Evolutionary conservation across 2,329 filamentous ascomycete genomes (phyloP).

Genomic region (Arthrocladium fulminans): DNA sequence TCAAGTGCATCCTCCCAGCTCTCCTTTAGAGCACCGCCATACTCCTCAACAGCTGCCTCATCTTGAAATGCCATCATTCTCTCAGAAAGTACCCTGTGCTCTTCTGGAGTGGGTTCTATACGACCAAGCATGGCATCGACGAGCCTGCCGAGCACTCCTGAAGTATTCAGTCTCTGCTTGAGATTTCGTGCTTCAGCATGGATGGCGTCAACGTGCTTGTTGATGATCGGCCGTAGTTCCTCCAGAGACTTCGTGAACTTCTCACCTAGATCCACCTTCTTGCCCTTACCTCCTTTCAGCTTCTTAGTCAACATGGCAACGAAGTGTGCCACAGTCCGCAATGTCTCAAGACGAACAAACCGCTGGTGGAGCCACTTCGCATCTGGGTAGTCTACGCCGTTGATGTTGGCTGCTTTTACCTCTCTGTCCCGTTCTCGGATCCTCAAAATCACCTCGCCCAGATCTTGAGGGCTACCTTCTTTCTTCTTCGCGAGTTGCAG

Average conservation of each 20-base stretch:
- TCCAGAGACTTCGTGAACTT: not conserved
- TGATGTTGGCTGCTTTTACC: constrained; percentile 22
- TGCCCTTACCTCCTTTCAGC: constrained; percentile 9
- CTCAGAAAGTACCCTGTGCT: constrained; percentile 6
- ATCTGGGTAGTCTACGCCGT: constrained; percentile 25
- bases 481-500: not conserved
- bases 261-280: not conserved
- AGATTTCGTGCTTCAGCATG: constrained; percentile 29
- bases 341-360: constrained; percentile 33
- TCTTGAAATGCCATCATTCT: constrained; percentile 31
- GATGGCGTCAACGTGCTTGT: constrained; percentile 25
- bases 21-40: constrained; percentile 38
- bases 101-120: constrained; percentile 10
- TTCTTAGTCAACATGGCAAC: constrained; percentile 15
- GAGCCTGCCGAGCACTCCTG: constrained; percentile 35
- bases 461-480: not conserved
- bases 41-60: constrained; percentile 32
- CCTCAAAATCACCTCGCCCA: not conserved
- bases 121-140: constrained; percentile 31
- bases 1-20: constrained; percentile 40
- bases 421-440: not conserved
- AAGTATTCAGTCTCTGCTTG: constrained; percentile 31
- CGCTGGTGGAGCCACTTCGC: constrained; percentile 35
- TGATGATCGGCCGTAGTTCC: not conserved
- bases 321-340: constrained; percentile 32